Evolutionary conservation across 2,329 filamentous ascomycete species (phyloP), one percentile per base, ranked within the genome.

Genomic region (Diaporthe ilicicola): DNA sequence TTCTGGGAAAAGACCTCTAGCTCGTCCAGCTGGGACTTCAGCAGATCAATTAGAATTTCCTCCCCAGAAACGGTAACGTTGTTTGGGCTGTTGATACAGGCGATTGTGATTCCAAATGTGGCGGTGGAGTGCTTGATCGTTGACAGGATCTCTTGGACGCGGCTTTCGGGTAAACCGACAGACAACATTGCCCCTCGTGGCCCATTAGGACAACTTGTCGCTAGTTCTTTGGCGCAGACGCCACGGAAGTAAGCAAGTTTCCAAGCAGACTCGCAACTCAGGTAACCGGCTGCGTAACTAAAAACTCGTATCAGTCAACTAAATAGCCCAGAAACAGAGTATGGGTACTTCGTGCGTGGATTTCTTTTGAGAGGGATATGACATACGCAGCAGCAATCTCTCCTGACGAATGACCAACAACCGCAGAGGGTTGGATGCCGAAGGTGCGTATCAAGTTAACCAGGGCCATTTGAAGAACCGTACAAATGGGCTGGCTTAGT

Each of bases 381-480:
- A 50, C 61, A 8, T 19, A 66, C 22, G 62, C 62, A 8, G 62
- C 48, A 7, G 48, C 62, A 22, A 66, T 54, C 27, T 66, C 62
- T 0, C 62, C 62, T 9, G 62, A 66, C 8, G 62, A 66, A 22
- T 66, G 62, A 3, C 62, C 62, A 17, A 66, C 48, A 1, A 66
- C 62, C 6, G 48, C 32, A 5, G 13, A 15, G 6, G 34, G 32
- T 2, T 2, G 32, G 12, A 66, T 7, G 3, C 19, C 48, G 17
- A 42, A 24, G 0, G 2, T 10, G 3, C 12, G 12, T 8, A 66
- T 17, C 7, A 66, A 13, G n/a, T 54, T n/a, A 10, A 54, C 48
- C 6, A 66, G 6, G 2, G 32, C 62, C 0, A 66, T 7, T 44
- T 66, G 62, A 3, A 66, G 2, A 15, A 29, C 22, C 2, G 62